A percentile compares a stretch with the other conserved stretches of the same genome.
Conservation (phyloP, 257 asterid genomes). For the Solanum arcanum region DNA sequence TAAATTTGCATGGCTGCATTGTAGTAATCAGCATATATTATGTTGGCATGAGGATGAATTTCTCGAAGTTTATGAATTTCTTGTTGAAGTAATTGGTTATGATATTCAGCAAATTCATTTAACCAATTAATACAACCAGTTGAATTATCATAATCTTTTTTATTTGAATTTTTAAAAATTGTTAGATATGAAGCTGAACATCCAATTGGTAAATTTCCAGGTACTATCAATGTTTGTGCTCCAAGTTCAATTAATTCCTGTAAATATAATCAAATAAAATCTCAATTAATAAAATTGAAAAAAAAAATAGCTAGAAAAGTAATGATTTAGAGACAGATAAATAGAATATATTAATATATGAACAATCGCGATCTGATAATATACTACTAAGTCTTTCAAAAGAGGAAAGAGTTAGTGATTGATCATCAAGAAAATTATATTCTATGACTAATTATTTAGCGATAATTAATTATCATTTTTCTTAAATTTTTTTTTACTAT, state of each 20-base stretch:
- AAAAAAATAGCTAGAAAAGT: no score
- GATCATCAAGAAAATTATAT: no score
- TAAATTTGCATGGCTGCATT: constrained; percentile 11
- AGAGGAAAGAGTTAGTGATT: no score
- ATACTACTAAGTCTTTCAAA: no score
- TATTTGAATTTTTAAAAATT: background rate
- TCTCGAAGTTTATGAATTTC: constrained; percentile 5
- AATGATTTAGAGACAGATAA: no score
- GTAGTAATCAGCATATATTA: constrained; percentile 35
- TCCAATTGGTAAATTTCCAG: constrained; percentile 1
- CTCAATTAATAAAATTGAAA: background rate
- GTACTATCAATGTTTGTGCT: background rate
- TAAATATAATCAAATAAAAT: background rate
- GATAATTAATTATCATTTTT: background rate
- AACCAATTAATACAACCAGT: constrained; percentile 27
- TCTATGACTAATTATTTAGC: background rate
- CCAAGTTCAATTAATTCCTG: constrained; percentile 3
- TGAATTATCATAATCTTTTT: constrained; percentile 7
- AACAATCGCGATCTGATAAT: no score
- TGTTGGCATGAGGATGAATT: constrained; percentile 13
- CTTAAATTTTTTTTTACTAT: background rate
- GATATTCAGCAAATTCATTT: constrained; percentile 12
- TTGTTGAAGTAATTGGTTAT: constrained; percentile 12
- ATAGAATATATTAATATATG: no score
- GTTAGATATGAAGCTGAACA: background rate